A percentile compares a stretch with the other conserved stretches of the same genome.
phyloP scores from a whole-genome alignment of 805 yeast species.

The Brettanomyces custersianus region DNA sequence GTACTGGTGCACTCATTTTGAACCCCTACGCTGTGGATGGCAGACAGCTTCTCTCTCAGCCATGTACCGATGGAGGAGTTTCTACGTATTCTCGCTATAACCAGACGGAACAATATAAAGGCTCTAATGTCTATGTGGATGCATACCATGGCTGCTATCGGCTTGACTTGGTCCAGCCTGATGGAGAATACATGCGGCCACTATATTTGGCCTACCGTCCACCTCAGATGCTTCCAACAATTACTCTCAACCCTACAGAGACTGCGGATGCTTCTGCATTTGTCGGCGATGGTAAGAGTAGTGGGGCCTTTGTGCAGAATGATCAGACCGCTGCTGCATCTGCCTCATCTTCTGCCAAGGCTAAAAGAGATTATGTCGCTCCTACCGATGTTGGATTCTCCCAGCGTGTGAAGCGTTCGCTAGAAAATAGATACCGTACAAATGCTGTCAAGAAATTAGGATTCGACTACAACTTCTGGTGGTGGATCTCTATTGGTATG shows the following conservation, averaged over 20 bases:
- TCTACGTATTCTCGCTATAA: conserved; percentile 66
- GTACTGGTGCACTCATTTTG: conserved; percentile 61
- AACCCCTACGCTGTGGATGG: conserved; percentile 84
- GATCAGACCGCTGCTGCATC: conserved; percentile 25
- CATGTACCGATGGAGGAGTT: conserved; percentile 58
- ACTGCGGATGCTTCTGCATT: conserved; percentile 16
- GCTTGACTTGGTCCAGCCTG: conserved; percentile 64
- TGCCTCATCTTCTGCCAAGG: conserved; percentile 3
- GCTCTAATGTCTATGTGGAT: conserved; percentile 56
- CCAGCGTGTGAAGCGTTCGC: conserved; percentile 52
- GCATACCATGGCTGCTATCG: conserved; percentile 77
- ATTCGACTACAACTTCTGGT: conserved; percentile 38
- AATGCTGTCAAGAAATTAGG: conserved; percentile 45
- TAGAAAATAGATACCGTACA: conserved; percentile 75
- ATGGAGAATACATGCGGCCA: conserved; percentile 79
- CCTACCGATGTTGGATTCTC: conserved; percentile 23
- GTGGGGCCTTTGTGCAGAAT: not conserved
- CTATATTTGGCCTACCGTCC: conserved; percentile 88
- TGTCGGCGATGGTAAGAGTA: conserved; percentile 12
- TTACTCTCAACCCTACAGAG: conserved; percentile 77
- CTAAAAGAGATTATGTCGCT: conserved; percentile 7
- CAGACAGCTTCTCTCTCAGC: conserved; percentile 80
- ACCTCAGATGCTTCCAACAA: conserved; percentile 93
- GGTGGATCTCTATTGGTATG: conserved; percentile 47
- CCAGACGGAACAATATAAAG: conserved; percentile 52